Base-by-base conservation (phyloP, 768 basidiomycete species). In the Krasilnikovozyma curviuscula region DNA sequence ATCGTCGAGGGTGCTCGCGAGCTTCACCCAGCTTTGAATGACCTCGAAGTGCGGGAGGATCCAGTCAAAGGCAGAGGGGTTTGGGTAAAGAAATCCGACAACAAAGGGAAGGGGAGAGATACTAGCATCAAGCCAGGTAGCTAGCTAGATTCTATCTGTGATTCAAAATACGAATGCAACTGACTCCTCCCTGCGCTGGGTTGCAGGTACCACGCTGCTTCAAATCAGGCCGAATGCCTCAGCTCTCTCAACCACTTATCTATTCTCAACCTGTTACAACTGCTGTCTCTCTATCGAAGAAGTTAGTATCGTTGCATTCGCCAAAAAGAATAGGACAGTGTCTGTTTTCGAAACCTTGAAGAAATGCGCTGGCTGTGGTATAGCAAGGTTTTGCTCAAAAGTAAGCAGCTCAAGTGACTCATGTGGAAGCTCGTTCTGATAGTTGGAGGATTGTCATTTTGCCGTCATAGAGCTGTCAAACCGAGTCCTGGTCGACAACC, bases 341-440 rank as follows among this genome's bases (percentile, higher is more conserved):
- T 37, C 69, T 71, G 34, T 66, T 65, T 0, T 57, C 68, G 7
- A 66, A 30, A 38, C 31, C 0, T 59, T 86, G 49, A 78, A 74
- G 59, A 69, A 81, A 41, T 95, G 91, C 62, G 74, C 78, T 0
- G 69, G 67, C 5, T 97, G 91, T 61, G 73, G 72, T 41, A 64
- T 67, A 0, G 59, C 83, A 1, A 70, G 73, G 57, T 97, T 95
- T 57, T 95, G 91, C 59, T 72, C 78, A 46, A 53, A 67, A 14
- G 83, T 85, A 58, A 31, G 78, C 61, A 8, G 31, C 9, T n/a
- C n/a, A n/a, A n/a, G n/a, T n/a, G n/a, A n/a, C n/a, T n/a, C n/a
- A n/a, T 3, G 2, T 19, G 16, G 24, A 19, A 1, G 10, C 10
- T 3, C 35, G n/a, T 7, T 29, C 24, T n/a, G 19, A 25, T 16